Conservation (phyloP, 495 filamentous ascomycete species). For the Talaromyces ruber region DNA sequence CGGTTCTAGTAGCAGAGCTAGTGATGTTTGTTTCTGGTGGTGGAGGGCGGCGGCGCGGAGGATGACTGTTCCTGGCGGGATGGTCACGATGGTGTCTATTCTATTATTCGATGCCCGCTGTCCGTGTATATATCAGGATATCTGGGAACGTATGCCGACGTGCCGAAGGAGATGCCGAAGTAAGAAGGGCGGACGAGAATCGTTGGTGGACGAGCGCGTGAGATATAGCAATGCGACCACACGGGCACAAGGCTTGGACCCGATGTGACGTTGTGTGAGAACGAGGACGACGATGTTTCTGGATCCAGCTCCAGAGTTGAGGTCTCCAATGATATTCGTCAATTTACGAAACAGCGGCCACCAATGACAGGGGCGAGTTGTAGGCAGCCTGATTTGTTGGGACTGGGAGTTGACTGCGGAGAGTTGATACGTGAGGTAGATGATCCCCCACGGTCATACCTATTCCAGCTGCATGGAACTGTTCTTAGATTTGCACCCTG, state of each 20-base stretch:
- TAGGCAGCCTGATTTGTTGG: background rate
- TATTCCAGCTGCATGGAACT: background rate
- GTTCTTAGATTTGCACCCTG: background rate
- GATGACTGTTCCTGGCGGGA: background rate
- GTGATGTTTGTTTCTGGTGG: background rate
- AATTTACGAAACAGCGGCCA: background rate
- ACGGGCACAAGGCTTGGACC: slow-evolving; percentile 18
- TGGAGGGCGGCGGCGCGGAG: background rate
- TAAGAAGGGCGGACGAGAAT: background rate
- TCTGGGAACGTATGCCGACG: background rate
- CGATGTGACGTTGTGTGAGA: slow-evolving; percentile 24
- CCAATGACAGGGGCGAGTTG: background rate
- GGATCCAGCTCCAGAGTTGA: background rate
- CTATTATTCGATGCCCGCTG: background rate
- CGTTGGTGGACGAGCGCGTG: background rate
- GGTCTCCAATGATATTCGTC: background rate
- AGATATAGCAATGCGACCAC: slow-evolving; percentile 23
- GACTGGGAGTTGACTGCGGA: background rate
- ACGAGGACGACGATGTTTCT: background rate
- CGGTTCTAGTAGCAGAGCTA: background rate
- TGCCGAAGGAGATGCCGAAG: slow-evolving; percentile 7
- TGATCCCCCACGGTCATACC: background rate
- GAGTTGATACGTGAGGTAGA: background rate
- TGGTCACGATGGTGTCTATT: background rate
- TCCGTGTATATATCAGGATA: background rate